Evolutionary conservation across 345 rosid species (phyloP), one percentile per base, ranked within the genome.

Genomic region (Populus alba): DNA sequence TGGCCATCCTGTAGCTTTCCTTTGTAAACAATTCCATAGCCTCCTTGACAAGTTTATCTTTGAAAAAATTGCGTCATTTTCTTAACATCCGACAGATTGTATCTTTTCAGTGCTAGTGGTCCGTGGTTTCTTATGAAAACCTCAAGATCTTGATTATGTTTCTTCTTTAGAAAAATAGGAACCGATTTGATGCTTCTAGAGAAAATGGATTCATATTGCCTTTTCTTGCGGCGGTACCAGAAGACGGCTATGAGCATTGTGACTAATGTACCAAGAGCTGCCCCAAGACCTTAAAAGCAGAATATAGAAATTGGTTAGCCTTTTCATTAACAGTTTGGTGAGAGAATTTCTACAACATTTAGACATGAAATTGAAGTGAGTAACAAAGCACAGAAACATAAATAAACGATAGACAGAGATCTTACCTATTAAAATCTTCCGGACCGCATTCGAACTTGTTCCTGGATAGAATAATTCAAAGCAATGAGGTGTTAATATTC

Each of bases 141-240:
- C 70, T 75, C 63, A 31, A 75, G 22, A 75, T 65, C n/a, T 65
- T 75, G 17, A 57, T 65, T 45, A 7, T 70, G 13, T 12, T 6
- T 41, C 8, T 70, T 25, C 61, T 47, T 2, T 11, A 0, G 18
- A 4, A 25, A 9, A 37, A 33, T 33, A 33, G 35, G 35, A 33
- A 57, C 77, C 5, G 90, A 87, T 22, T 87, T 82, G 53, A 63
- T 73, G 82, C 83, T 85, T 68, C 87, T 79, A 23, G 90, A 80
- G 35, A 81, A 55, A 16, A 43, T 72, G 22, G 83, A 75, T 25
- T 91, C 79, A 49, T 78, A 63, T 59, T 83, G 73, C 66, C 79
- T 87, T 2, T 75, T 85, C 33, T 77, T 86, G 70, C 74, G 79
- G 66, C 71, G 85, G 11, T 27, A 80, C 67, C 76, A 86, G 59